Base-by-base conservation (phyloP, 805 yeast species). In the Candida nanaspora region DNA sequence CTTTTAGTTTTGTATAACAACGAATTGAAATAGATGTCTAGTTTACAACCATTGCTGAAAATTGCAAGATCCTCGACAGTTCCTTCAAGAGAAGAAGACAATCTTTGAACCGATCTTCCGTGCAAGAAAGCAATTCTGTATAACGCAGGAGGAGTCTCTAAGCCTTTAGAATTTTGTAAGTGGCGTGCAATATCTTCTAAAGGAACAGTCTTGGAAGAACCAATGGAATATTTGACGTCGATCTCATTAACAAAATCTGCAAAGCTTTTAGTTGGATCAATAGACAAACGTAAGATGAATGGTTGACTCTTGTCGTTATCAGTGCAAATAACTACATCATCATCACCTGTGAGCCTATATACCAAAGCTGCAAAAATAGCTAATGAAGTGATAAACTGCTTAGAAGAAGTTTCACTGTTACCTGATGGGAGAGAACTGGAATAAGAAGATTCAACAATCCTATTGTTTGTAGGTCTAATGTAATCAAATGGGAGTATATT, bases 401-500 rank as follows among this genome's bases (percentile, higher is more conserved):
- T 33, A 13, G 52, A 30, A 10, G 48, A 46, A 18, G 32, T 27
- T 23, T 51, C 51, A 1, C 23, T 16, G 37, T 41, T 39, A 19
- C 41, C 36, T 6, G 62, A 50, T 16, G 65, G 37, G 11, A 47
- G 47, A 39, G 70, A 62, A 5, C n/a, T n/a, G n/a, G 62, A 51
- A 49, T 68, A 62, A 32, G 70, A 67, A 30, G 88, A 78, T 61
- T 84, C 86, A 22, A 80, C 80, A 7, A 78, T 70, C 45, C 78
- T 79, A 47, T 79, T 80, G 42, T 76, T 77, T 18, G 79, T 64
- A 2, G 95, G 95, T 55, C 84, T 78, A 47, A 84, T 77, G 60
- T 74, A 91, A 62, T 91, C 98, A 46, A 83, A 82, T 14, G 98
- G 97, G 40, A 91, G 69, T 28, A 82, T 86, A 44, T 95, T 86